phyloP scores from a whole-genome alignment of 805 yeast species.

The Spathaspora boniae region DNA sequence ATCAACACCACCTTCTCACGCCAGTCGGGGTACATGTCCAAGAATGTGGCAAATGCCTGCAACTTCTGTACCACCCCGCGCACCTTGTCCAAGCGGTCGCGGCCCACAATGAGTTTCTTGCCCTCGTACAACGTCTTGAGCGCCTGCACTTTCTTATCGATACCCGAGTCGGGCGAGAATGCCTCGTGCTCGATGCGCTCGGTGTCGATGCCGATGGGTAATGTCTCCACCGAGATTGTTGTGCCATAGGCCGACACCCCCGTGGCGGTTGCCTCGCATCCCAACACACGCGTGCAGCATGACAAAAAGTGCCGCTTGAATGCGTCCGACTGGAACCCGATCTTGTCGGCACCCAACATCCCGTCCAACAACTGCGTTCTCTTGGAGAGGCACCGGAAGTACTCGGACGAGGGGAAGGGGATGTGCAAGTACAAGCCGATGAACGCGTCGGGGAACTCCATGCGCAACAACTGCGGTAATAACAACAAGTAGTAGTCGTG shows the following conservation, averaged over 20 bases:
- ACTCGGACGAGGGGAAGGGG: conserved; percentile 95
- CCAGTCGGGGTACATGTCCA: conserved; percentile 93
- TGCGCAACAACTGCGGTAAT: conserved; percentile 78
- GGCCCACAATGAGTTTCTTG: conserved; percentile 82
- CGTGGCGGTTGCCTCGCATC: conserved; percentile 64
- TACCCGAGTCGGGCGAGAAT: conserved; percentile 32
- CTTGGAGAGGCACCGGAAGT: conserved; percentile 84
- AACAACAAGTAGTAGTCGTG: conserved; percentile 85
- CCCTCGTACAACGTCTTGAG: conserved; percentile 60
- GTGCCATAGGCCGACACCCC: conserved; percentile 73
- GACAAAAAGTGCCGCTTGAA: conserved; percentile 90
- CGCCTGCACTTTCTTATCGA: conserved; percentile 62
- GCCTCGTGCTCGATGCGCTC: conserved; percentile 63
- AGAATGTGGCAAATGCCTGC: conserved; percentile 83
- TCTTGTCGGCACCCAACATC: conserved; percentile 81
- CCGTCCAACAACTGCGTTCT: conserved; percentile 84
- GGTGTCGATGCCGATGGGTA: conserved; percentile 90
- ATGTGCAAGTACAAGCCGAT: conserved; percentile 82
- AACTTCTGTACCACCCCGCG: conserved; percentile 92
- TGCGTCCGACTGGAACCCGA: conserved; percentile 82
- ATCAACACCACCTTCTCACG: conserved; percentile 79
- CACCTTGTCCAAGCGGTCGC: conserved; percentile 88
- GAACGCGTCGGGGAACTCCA: conserved; percentile 67
- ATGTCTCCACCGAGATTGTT: conserved; percentile 65
- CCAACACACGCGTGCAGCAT: conserved; percentile 83